Evolutionary conservation across 805 yeast genomes (phyloP).

Genomic region (Clavispora vitiphila): DNA sequence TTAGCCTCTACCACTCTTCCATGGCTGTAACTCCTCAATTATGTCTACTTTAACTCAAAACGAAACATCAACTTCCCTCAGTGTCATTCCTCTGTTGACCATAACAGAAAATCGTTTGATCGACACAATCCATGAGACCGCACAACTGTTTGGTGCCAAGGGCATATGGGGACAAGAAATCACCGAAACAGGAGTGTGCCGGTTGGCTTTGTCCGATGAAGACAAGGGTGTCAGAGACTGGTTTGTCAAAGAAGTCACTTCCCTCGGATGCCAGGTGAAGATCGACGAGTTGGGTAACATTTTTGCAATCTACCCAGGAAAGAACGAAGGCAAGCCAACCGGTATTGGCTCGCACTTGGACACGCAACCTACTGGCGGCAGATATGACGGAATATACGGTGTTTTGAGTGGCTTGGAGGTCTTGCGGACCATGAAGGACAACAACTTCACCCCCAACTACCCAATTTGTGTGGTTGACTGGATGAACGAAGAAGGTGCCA

Average conservation of each 20-base stretch:
- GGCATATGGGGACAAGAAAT: constrained; percentile 52
- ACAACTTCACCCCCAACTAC: constrained; percentile 52
- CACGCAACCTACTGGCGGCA: constrained; percentile 76
- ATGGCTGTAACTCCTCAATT: neutral
- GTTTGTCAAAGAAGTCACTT: constrained; percentile 49
- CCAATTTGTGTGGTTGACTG: constrained; percentile 64
- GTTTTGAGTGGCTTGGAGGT: constrained; percentile 66
- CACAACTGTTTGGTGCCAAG: constrained; percentile 54
- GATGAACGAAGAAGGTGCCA: constrained; percentile 78
- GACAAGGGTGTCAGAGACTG: constrained; percentile 65
- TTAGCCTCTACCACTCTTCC: neutral
- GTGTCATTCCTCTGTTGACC: constrained; percentile 3
- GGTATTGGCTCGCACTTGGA: constrained; percentile 73
- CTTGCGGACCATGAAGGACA: constrained; percentile 58
- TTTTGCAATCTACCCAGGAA: constrained; percentile 61
- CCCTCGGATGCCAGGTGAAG: constrained; percentile 52
- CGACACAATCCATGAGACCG: constrained; percentile 58
- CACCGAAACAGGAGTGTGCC: constrained; percentile 64
- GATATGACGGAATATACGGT: constrained; percentile 71
- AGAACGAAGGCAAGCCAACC: constrained; percentile 43
- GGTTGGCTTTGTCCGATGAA: constrained; percentile 57
- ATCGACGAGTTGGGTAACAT: constrained; percentile 67
- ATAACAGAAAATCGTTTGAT: constrained; percentile 32
- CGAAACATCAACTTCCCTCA: neutral
- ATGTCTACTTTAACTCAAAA: neutral